phyloP scores from a whole-genome alignment of 2,329 filamentous ascomycete species.

The Sclerotinia spermophila region DNA sequence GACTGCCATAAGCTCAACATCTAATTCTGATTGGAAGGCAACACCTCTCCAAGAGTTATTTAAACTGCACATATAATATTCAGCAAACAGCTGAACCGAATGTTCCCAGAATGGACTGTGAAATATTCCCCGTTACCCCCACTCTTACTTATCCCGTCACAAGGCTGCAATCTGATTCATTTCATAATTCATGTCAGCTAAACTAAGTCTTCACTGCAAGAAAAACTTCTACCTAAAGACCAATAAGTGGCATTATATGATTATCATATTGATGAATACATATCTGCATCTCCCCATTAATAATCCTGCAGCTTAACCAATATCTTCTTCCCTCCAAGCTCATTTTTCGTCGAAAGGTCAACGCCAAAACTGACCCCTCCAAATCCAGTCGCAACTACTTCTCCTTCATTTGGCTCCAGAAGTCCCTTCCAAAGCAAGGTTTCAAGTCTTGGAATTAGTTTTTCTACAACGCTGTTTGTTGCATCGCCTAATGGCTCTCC shows the following conservation, averaged over 20 bases:
- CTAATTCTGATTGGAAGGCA: background rate
- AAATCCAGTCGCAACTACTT: constrained; percentile 6
- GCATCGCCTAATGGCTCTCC: constrained; percentile 20
- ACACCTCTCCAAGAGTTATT: background rate
- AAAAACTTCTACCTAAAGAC: background rate
- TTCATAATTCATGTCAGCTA: background rate
- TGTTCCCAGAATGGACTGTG: background rate
- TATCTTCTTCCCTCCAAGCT: constrained; percentile 10
- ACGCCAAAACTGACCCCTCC: constrained; percentile 3
- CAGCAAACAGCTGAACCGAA: background rate
- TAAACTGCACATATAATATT: background rate
- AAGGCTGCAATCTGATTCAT: background rate
- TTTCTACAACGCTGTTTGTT: constrained; percentile 19
- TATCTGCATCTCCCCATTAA: background rate
- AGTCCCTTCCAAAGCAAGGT: background rate
- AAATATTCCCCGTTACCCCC: background rate
- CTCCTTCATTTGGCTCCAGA: constrained; percentile 5
- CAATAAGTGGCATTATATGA: background rate
- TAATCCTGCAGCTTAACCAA: constrained; percentile 12
- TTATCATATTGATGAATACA: background rate
- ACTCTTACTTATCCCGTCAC: background rate
- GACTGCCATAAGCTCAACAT: background rate
- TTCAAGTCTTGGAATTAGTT: constrained; percentile 13
- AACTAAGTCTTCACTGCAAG: background rate
- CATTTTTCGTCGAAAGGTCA: constrained; percentile 10